Conservation (phyloP, 2,329 filamentous ascomycete genomes). For the Aspergillus neotritici region DNA sequence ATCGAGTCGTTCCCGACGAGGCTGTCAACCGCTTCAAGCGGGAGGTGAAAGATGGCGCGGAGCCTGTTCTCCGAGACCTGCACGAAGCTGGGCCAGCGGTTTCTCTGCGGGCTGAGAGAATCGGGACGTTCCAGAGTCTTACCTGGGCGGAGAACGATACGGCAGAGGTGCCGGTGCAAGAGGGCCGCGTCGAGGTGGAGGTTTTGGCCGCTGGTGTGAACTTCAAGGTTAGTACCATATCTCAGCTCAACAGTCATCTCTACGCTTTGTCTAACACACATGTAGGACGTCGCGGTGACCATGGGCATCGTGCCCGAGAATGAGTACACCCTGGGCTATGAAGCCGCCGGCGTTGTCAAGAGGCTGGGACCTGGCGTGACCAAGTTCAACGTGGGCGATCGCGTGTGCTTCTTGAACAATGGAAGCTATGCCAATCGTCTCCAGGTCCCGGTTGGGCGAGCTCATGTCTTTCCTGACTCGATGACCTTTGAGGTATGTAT, state of each 20-base stretch:
- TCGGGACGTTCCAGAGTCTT: slow-evolving; percentile 9
- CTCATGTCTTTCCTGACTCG: slow-evolving; percentile 22
- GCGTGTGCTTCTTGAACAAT: slow-evolving; percentile 13
- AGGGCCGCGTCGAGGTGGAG: slow-evolving; percentile 21
- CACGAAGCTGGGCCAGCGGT: background rate
- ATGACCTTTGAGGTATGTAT: slow-evolving; percentile 23
- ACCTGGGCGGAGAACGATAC: slow-evolving; percentile 8
- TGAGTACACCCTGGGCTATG: slow-evolving; percentile 38
- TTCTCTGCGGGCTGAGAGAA: slow-evolving; percentile 2
- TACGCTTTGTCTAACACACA: too few species aligned
- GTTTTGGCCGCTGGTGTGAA: slow-evolving; percentile 14
- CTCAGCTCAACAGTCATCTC: too few species aligned
- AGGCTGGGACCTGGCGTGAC: slow-evolving; percentile 25
- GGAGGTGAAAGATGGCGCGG: background rate
- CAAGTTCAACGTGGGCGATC: slow-evolving; percentile 37
- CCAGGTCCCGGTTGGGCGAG: slow-evolving; percentile 1
- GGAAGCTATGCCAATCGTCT: slow-evolving; percentile 8
- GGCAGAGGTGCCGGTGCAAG: slow-evolving; percentile 1
- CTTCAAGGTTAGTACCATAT: too few species aligned
- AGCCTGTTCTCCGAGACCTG: background rate
- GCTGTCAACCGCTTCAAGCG: too few species aligned
- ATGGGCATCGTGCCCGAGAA: slow-evolving; percentile 17
- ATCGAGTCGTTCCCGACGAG: slow-evolving; percentile 7
- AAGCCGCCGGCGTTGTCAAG: slow-evolving; percentile 38
- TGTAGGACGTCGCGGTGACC: slow-evolving; percentile 15